Evolutionary conservation across 78 protist species (phyloP), one percentile per base, ranked within the genome.

Genomic region (Monocercomonoides exilis): DNA sequence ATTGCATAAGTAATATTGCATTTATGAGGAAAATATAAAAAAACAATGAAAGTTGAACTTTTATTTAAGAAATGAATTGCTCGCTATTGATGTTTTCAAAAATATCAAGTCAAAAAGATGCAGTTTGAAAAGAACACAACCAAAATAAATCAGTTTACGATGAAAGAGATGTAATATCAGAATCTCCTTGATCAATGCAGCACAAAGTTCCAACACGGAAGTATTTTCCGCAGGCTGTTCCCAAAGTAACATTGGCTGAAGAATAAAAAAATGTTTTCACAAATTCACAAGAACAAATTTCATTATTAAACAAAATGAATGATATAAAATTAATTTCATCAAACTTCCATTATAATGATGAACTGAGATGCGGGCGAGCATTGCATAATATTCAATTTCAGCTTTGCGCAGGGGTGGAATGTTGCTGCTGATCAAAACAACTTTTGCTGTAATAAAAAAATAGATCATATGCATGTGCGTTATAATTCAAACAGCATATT

Each of bases 351-450:
- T 11, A 96, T 93, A 98, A 91, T 97, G 98, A 91, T 96, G 96
- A 42, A 98, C 99, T 81, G 80, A 46, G 86, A 98, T 92, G 93
- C 94, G 93, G 87, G 95, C 42, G 80, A 98, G 95, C 98, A 97
- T 96, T 46, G 99, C 97, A 93, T 97, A 96, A 97, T 98, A 98
- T 94, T 98, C 99, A 36, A 98, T 70, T 94, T 98, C 98, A 0
- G 99, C 93, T 92, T 94, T 93, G 89, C 95, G 90, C 87, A 98
- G 93, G 0, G 99, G 90, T 80, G 99, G 99, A 95, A 95, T 88
- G 97, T 98, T 98, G 95, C 46, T 90, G 38, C 97, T n/a, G 85
- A 98, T 87, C 91, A 98, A 77, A 88, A 98, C 84, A 44, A 98
- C 92, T 97, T 98, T 97, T 85, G 99, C 93, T 3, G 46, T 35